Evolutionary conservation across 1,284 basidiomycete species (phyloP), one percentile per base, ranked within the genome.

Genomic region (Boletellus deceptivus): DNA sequence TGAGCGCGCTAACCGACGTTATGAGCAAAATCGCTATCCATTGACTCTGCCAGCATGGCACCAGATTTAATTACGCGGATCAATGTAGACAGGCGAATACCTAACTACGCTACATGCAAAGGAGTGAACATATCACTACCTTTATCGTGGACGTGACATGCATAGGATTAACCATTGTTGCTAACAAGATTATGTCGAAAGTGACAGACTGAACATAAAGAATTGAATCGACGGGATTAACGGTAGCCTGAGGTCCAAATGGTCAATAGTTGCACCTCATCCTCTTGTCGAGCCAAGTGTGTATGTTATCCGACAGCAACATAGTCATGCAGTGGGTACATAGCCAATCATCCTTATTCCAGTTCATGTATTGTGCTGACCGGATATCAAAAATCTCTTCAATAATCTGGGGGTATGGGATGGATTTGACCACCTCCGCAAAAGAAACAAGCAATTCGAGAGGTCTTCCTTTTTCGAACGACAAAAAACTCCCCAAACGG

Each of bases 1-100:
- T 78, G 20, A 77, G 80, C 58, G 73, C 74, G n/a, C 78, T 87
- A 31, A 79, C 79, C n/a, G 79, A 85, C 55, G 64, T 83, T 48
- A 63, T 89, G 64, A 73, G 70, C 68, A 83, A 83, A 60, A 75
- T 83, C 33, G 64, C 72, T 17, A 75, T 86, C 52, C 61, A 52
- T 47, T 72, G 49, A 70, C 47, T 45, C 49, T 39, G 41, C 52
- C 40, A 10, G 18, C 40, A 33, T 18, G 33, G 36, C 17, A 33
- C 22, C 20, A 35, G 43, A 57, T 52, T 44, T 29, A 35, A 36
- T 39, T 46, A 31, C 29, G 11, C 29, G 3, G 29, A 31, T 31
- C 29, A 31, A 31, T 31, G 29, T 64, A 68, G 65, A 68, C 61
- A 64, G 55, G 25, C 45, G 42, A 37, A 27, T 42, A 48, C 46